These are phyloP conservation scores for Lachnellula hyalina DNA, from an alignment of 2,329 filamentous ascomycete species.

Conservation along the genomic window DNA sequence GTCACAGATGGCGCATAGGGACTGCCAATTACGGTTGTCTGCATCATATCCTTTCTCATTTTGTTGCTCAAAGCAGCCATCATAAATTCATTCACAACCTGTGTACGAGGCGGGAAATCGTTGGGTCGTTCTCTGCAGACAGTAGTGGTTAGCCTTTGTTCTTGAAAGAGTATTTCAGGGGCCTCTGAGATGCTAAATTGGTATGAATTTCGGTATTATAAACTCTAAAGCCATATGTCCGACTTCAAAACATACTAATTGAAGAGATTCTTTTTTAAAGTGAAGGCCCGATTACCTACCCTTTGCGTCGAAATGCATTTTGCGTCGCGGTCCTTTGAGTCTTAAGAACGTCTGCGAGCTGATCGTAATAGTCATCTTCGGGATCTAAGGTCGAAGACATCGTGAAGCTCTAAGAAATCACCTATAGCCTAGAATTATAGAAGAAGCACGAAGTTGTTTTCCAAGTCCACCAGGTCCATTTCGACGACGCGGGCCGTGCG, in stretches of 20 bases:
- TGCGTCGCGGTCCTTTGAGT: background rate
- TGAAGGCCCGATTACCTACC: background rate
- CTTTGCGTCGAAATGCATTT: background rate
- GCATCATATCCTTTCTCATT: constrained; percentile 1
- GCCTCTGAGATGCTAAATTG: no score
- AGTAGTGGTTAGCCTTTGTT: background rate
- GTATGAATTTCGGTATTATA: no score
- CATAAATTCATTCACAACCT: background rate
- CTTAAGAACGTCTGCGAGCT: background rate
- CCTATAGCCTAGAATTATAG: no score
- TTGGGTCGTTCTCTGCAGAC: background rate
- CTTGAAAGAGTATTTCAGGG: background rate
- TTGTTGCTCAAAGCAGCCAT: background rate
- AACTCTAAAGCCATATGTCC: no score
- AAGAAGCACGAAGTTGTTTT: no score
- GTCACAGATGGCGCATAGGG: constrained; percentile 5
- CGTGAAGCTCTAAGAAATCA: no score
- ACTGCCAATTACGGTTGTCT: constrained; percentile 2
- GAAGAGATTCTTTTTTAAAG: no score
- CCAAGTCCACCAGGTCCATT: no score
- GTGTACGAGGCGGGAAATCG: background rate
- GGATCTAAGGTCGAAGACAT: background rate
- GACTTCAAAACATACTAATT: no score
- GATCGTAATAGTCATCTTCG: background rate
- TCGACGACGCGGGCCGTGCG: no score